Base-by-base conservation (phyloP, 306 rosid species). In the Dalbergia cochinchinensis region DNA sequence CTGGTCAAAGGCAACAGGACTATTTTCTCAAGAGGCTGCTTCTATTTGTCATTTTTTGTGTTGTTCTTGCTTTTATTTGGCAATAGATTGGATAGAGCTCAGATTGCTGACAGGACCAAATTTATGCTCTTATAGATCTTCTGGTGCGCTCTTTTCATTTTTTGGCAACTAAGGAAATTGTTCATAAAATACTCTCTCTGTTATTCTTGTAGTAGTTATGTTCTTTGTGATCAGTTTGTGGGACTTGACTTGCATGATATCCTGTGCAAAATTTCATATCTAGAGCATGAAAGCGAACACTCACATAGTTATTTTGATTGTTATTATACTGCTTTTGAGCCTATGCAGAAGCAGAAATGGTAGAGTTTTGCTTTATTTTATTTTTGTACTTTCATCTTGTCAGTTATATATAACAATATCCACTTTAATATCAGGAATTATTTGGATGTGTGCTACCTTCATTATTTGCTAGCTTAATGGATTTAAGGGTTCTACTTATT, bases 1-100 rank as follows among this genome's bases (percentile, higher is more conserved):
- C 84, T 0, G 88, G 88, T 50, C 95, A 85, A 70, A 65, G 95
- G 62, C 97, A 90, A 60, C 97, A 90, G 78, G 97, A 93, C 78
- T 83, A 83, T 78, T 82, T 67, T 78, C 84, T 91, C 78, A 93
- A 88, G 84, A 83, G 79, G 88, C 86, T 93, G 82, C 83, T 91
- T 81, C 8, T 93, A 57, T n/a, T 91, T 50, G 73, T 93, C 37
- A 78, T 63, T 26, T 45, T 91, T 12, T 91, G 88, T 72, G 97
- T 80, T 79, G 42, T 91, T 76, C 65, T 93, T 54, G 97, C 92
- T 69, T 85, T 93, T 26, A 50, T 90, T 66, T 91, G 92, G 94
- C 94, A 87, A 79, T 91, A 88, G 86, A 34, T 77, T 60, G 59
- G 66, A 26, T 80, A 45, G 16, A 57, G 66, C 48, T 78, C 48